Base-by-base conservation (phyloP, 1,139 yeast species). In the Geotrichum histeridarum region DNA sequence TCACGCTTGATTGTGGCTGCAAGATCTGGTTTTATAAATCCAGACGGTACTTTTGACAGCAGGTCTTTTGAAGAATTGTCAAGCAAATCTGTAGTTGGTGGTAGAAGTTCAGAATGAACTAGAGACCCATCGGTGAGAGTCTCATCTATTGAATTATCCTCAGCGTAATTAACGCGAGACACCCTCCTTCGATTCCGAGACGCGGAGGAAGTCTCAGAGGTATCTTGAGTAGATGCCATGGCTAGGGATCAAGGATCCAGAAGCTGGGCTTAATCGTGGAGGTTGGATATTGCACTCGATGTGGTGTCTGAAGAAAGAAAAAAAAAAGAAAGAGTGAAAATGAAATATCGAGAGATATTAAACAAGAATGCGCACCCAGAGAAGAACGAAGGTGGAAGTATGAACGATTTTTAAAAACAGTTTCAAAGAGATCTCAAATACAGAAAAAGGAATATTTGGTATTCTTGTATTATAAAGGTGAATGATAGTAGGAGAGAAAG, bases 131-230 rank as follows among this genome's bases (percentile, higher is more conserved):
- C 27, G 27, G 5, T 22, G 35, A 45, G 18, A 5, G 41, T 12
- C 12, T 51, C 54, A n/a, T 54, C 54, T 15, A 45, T 12, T 12
- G 54, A 46, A 39, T 48, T 37, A 35, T 64, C 67, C 50, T 65
- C 69, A 37, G 69, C 67, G 48, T 66, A 66, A 56, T 66, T 66
- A 35, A 66, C 67, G 50, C 69, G 59, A 18, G 67, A 59, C 17
- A 61, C 59, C 45, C 63, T 60, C 32, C 68, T 60, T 15, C 65
- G 61, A 42, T 64, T 53, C 32, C 66, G 60, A 9, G 55, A n/a
- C 15, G 51, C 15, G 9, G 44, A 27, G 11, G 15, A 12, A 31
- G 35, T 31, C 46, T 39, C 32, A 17, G 41, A 8, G 17, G 46
- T 30, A 11, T 48, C 51, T 39, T 48, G 46, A 18, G 41, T 11